Evolutionary conservation across 768 basidiomycete genomes (phyloP), one percentile per base, ranked within the genome.

Genomic region (Suillus subaureus): DNA sequence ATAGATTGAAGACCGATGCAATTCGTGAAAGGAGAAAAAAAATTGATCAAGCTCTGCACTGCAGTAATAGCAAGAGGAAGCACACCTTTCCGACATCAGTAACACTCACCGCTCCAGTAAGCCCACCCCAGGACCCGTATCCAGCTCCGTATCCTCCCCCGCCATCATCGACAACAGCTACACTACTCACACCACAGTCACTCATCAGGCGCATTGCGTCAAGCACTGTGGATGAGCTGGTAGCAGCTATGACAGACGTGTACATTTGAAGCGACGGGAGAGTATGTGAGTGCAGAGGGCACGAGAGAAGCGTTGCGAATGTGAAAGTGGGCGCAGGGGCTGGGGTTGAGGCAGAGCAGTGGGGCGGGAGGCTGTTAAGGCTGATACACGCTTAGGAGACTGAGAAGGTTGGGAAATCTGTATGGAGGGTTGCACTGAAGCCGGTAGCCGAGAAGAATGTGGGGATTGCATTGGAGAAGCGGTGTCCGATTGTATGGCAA

Each of bases 141-240:
- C 57, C 57, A 26, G 37, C 57, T 58, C 57, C 57, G 23, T 58
- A 58, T 26, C 57, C 57, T 58, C 57, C 56, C 11, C 37, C 57
- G 37, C 86, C 87, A 57, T 89, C 88, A 55, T 92, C 89, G 6
- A 91, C 73, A 5, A 94, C 89, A 18, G 92, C 93, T 54, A 93
- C 82, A 70, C 90, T 93, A 72, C 92, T 93, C 31, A 94, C 91
- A 28, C 93, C 93, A 71, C 90, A 85, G 66, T 92, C 91, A 70
- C 91, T 92, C 92, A 94, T 93, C 35, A 91, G 80, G 66, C 82
- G 86, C 93, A 94, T 94, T 6, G 92, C 92, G 73, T 92, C 89
- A 60, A 93, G 79, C 31, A 93, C 89, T 23, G 84, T 83, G 2
- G 86, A 85, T 18, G 80, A 82, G 52, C 90, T 86, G 6, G 82